A percentile compares a stretch with the other conserved stretches of the same genome.
Evolutionary conservation across 441 rosid species (phyloP).

Genomic region (Manihot esculenta): DNA sequence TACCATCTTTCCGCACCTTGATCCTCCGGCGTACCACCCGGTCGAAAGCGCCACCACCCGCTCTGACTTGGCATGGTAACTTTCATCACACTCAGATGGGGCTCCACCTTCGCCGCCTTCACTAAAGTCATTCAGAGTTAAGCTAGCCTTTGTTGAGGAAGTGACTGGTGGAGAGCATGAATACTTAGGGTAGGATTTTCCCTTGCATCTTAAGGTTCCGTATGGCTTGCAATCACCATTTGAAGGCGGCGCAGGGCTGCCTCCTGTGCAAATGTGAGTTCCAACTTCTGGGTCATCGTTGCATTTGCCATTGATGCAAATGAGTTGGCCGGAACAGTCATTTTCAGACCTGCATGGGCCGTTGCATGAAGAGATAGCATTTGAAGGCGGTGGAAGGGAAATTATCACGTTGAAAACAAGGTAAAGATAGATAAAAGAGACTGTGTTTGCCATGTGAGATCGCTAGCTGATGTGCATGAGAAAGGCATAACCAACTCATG

Average conservation of each 20-base stretch:
- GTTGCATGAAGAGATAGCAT: slow-evolving; percentile 33
- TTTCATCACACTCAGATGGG: slow-evolving; percentile 29
- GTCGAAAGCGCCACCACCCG: slow-evolving; percentile 41
- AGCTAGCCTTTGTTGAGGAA: slow-evolving; percentile 25
- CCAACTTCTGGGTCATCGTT: slow-evolving; percentile 36
- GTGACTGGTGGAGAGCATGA: slow-evolving; percentile 40
- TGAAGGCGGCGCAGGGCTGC: slow-evolving; percentile 5
- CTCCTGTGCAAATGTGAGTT: slow-evolving; percentile 23
- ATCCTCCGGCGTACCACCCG: slow-evolving; percentile 31
- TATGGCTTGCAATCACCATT: slow-evolving; percentile 20
- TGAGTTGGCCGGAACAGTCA: slow-evolving; percentile 38
- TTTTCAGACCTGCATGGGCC: slow-evolving; percentile 32
- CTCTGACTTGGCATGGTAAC: slow-evolving; percentile 23
- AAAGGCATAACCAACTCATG: background rate
- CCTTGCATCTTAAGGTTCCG: slow-evolving; percentile 23
- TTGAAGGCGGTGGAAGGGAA: slow-evolving; percentile 6
- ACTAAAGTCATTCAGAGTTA: slow-evolving; percentile 40
- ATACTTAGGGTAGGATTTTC: slow-evolving; percentile 7
- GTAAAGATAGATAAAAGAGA: background rate
- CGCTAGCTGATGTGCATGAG: background rate
- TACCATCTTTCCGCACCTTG: slow-evolving; percentile 37
- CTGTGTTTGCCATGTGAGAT: slow-evolving; percentile 1
- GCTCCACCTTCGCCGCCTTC: slow-evolving; percentile 35
- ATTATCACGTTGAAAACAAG: background rate
- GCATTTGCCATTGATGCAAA: slow-evolving; percentile 39